Evolutionary conservation across 192 early-diverging fungal species (phyloP), one percentile per base, ranked within the genome.

Genomic region (Rhizophagus sp.): DNA sequence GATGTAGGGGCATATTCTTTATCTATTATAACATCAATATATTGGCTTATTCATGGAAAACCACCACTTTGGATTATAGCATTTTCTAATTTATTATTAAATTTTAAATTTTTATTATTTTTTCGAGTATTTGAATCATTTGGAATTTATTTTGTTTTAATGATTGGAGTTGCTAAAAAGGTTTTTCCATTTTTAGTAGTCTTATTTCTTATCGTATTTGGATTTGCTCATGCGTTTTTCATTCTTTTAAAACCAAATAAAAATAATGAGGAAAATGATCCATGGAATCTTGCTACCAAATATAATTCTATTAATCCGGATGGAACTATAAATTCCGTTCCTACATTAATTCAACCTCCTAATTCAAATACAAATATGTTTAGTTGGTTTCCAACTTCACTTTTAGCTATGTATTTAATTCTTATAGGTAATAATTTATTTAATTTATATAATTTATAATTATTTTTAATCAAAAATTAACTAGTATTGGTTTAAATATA

Each of bases 71-170:
- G 8, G 2, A 66, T 66, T 30, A 34, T 34, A n/a, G 15, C 27
- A 9, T 12, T 66, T 12, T 25, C 64, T 15, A 33, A 6, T 66
- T 30, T 66, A 15, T 66, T 30, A 19, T 34, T 25, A 66, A 17
- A 33, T 30, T 34, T 66, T 30, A 66, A 66, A 66, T 66, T 66
- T 66, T 30, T 66, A 66, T 30, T 30, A 66, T 66, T 33, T 33
- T 30, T 66, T 10, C 0, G 64, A 30, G 64, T 11, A 9, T 13
- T 66, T 30, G 30, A 66, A 13, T 33, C 19, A 15, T 34, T 34
- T 66, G 64, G 64, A 15, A 12, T 2, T 3, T 30, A 66, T 33
- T 66, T 66, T 15, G 27, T n/a, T 15, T 12, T 66, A 2, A 66
- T 33, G 2, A 11, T 66, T 66, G 64, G 64, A 5, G 64, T 66